These are phyloP conservation scores for Cytospora schulzeri DNA, from an alignment of 2,329 filamentous ascomycete genomes.

Conservation along the genomic window DNA sequence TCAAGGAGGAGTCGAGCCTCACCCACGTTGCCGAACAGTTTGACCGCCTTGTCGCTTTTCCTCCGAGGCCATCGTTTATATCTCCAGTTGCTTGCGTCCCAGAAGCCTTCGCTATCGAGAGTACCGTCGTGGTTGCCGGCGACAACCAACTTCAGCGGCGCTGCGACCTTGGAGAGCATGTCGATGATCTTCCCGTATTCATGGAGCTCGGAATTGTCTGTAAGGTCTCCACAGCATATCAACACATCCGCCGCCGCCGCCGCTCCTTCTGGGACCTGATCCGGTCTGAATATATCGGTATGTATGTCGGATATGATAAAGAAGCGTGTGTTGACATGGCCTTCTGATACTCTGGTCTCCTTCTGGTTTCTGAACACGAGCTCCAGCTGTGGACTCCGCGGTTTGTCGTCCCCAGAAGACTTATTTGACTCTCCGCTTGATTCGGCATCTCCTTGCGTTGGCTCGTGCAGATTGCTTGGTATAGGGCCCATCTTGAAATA, in stretches of 20 bases:
- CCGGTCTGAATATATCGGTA: background rate
- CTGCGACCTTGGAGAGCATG: slow-evolving; percentile 36
- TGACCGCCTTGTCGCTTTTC: background rate
- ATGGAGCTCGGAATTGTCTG: background rate
- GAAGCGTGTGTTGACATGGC: slow-evolving; percentile 1
- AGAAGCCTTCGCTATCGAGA: slow-evolving; percentile 34
- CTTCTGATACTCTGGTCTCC: background rate
- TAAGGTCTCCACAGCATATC: slow-evolving; percentile 3
- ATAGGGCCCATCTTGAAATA: background rate
- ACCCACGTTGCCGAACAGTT: background rate
- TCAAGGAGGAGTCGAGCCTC: slow-evolving; percentile 6
- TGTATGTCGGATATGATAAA: slow-evolving; percentile 7
- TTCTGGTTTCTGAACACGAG: background rate
- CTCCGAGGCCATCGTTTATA: background rate
- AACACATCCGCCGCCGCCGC: background rate
- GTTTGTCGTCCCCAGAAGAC: background rate
- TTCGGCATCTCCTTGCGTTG: background rate
- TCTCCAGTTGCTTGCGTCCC: slow-evolving; percentile 20
- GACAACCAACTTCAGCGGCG: slow-evolving; percentile 51
- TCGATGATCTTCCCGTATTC: slow-evolving; percentile 5
- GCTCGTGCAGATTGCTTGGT: background rate
- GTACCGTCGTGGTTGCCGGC: slow-evolving; percentile 56
- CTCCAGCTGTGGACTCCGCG: background rate
- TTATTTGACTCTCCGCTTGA: background rate
- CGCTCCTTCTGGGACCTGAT: background rate